Conservation (phyloP, 495 filamentous ascomycete species). For the Aspergillus asperescens region DNA sequence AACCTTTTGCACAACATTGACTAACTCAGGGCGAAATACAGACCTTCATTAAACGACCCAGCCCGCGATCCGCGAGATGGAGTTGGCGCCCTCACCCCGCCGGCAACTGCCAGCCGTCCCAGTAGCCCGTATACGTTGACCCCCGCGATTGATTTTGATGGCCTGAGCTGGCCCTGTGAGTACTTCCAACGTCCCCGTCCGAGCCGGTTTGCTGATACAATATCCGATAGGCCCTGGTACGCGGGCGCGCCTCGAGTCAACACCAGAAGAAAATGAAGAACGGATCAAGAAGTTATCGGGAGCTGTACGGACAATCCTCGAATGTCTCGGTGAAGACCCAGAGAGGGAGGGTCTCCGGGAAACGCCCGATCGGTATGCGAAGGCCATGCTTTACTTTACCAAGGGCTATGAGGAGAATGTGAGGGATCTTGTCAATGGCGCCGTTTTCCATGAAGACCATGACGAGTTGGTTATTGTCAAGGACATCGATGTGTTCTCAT, state of each 20-base stretch:
- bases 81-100: slow-evolving; percentile 44
- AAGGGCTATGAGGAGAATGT: slow-evolving; percentile 98
- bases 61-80: slow-evolving; percentile 73
- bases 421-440: slow-evolving; percentile 84
- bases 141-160: slow-evolving; percentile 65
- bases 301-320: slow-evolving; percentile 84
- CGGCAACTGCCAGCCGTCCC: slow-evolving; percentile 48
- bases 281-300: slow-evolving; percentile 73
- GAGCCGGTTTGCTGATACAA: slow-evolving; percentile 7
- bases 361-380: slow-evolving; percentile 88
- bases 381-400: slow-evolving; percentile 98
- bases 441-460: slow-evolving; percentile 94
- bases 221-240: slow-evolving; percentile 64
- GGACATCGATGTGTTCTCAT: slow-evolving; percentile 91
- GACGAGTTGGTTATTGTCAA: slow-evolving; percentile 97
- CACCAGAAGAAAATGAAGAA: slow-evolving; percentile 62
- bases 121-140: slow-evolving; percentile 57
- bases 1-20: background rate
- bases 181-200: slow-evolving; percentile 9
- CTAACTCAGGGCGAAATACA: slow-evolving; percentile 14
- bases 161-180: slow-evolving; percentile 67
- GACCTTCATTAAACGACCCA: slow-evolving; percentile 53
- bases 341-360: slow-evolving; percentile 81
- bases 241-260: slow-evolving; percentile 72
- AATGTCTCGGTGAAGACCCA: slow-evolving; percentile 94